These are phyloP conservation scores for Glycine soja DNA, from an alignment of 306 rosid species.

Conservation along the genomic window DNA sequence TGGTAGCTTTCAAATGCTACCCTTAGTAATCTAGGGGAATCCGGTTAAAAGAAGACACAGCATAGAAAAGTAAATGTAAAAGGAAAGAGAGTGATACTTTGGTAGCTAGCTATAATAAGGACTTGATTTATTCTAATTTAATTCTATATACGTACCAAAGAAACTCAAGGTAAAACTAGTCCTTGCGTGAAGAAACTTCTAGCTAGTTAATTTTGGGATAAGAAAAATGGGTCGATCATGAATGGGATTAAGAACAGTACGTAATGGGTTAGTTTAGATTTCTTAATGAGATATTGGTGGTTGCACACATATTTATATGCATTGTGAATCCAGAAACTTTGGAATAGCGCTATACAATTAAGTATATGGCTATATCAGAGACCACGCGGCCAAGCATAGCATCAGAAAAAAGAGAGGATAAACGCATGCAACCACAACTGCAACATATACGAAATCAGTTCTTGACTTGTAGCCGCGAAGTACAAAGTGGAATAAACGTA, in stretches of 20 bases:
- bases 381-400: slow-evolving; percentile 58
- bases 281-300: slow-evolving; percentile 8
- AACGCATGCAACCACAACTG: not conserved
- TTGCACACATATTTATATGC: slow-evolving; percentile 17
- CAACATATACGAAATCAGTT: not conserved
- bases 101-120: too few species aligned
- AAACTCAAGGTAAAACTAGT: too few species aligned
- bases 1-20: not conserved
- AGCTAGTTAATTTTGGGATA: too few species aligned
- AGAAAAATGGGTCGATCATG: too few species aligned
- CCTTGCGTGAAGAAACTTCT: too few species aligned
- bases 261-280: not conserved
- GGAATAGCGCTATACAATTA: not conserved
- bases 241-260: slow-evolving; percentile 13
- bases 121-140: too few species aligned
- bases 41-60: not conserved
- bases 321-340: not conserved
- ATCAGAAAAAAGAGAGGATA: slow-evolving; percentile 48
- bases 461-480: too few species aligned
- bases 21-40: not conserved
- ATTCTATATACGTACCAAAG: too few species aligned
- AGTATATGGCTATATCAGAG: slow-evolving; percentile 60
- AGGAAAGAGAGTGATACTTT: slow-evolving; percentile 4
- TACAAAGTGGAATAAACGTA: too few species aligned
- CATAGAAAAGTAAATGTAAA: not conserved